Percentiles rank a stretch among this genome's conserved stretches.
Conservation (phyloP, 2,329 filamentous ascomycete genomes). For the Lachnellula occidentalis region DNA sequence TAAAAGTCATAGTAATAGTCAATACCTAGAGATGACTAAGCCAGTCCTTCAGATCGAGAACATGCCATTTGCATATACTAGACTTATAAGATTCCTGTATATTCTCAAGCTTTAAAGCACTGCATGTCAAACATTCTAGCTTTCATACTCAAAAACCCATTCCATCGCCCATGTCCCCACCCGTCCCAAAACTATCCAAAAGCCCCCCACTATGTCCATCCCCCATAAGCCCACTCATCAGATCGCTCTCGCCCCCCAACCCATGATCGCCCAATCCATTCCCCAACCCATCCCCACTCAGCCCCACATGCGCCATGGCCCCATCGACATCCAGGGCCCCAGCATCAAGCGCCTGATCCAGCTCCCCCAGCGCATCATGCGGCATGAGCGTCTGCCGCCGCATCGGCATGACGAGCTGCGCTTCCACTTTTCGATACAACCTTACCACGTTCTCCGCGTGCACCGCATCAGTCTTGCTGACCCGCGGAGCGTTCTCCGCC, state of each 20-base stretch:
- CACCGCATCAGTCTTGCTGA: slow-evolving; percentile 23
- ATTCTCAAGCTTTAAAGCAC: not conserved
- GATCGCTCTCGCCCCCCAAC: slow-evolving; percentile 1
- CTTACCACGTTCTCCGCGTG: slow-evolving; percentile 27
- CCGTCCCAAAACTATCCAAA: slow-evolving; percentile 14
- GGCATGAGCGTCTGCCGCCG: slow-evolving; percentile 12
- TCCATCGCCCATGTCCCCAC: slow-evolving; percentile 14
- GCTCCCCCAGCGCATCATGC: slow-evolving; percentile 8
- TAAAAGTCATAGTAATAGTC: too few species aligned
- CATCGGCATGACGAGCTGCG: slow-evolving; percentile 15
- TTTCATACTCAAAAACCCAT: slow-evolving; percentile 15
- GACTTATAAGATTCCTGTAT: not conserved
- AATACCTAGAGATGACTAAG: too few species aligned
- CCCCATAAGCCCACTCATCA: slow-evolving; percentile 10
- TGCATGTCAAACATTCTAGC: not conserved
- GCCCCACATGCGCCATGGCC: slow-evolving; percentile 5
- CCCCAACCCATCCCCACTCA: slow-evolving; percentile 3
- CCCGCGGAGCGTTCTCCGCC: slow-evolving; percentile 24
- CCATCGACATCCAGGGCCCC: slow-evolving; percentile 9
- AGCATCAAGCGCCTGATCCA: slow-evolving; percentile 14
- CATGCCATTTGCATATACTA: too few species aligned
- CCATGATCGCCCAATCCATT: slow-evolving; percentile 7
- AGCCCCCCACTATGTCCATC: slow-evolving; percentile 10
- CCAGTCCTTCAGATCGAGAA: too few species aligned
- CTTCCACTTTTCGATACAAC: slow-evolving; percentile 30